Evolutionary conservation across 495 filamentous ascomycete species (phyloP), one percentile per base, ranked within the genome.

Genomic region (Acidomyces sp.): DNA sequence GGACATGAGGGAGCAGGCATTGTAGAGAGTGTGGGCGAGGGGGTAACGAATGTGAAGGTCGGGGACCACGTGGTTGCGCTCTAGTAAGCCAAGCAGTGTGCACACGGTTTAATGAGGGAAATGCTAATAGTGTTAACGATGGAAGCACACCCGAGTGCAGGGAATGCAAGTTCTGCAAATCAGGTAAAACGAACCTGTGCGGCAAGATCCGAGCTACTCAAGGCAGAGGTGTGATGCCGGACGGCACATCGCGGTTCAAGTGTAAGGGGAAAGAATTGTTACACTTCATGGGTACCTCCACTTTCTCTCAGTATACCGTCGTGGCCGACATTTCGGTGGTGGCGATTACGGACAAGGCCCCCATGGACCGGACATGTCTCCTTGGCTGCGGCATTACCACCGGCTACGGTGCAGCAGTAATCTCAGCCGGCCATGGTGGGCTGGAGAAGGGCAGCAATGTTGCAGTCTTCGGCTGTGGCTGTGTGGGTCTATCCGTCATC

Each of bases 131-230:
- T 38, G 32, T 17, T 17, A 29, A 28, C 16, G 9, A 13, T 33
- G 39, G 28, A 53, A 93, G 84, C 70, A 95, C 86, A 19, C 92
- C 90, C 43, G 90, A 97, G 68, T 97, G 90, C 70, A 63, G 69
- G 36, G 86, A 95, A 59, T 97, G 90, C 78, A 97, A 97, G 66
- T 96, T 97, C 77, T 97, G 90, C 79, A 82, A 79, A 61, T 95
- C 88, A 37, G 86, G 85, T 68, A 97, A 97, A 78, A 97, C 90
- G 52, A 97, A 97, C 66, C 83, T 97, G 37, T 97, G 90, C 67
- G 90, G 92, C 60, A 96, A 95, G 72, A 97, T 97, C 65, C 82
- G 90, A 51, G 83, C 85, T 21, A 97, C 90, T 10, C 90, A 97
- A 65, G 90, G 90, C 50, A 77, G 71, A 57, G 90, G 90, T 60